Evolutionary conservation across 1,284 basidiomycete species (phyloP).

Genomic region (Trichosporon ovoides): DNA sequence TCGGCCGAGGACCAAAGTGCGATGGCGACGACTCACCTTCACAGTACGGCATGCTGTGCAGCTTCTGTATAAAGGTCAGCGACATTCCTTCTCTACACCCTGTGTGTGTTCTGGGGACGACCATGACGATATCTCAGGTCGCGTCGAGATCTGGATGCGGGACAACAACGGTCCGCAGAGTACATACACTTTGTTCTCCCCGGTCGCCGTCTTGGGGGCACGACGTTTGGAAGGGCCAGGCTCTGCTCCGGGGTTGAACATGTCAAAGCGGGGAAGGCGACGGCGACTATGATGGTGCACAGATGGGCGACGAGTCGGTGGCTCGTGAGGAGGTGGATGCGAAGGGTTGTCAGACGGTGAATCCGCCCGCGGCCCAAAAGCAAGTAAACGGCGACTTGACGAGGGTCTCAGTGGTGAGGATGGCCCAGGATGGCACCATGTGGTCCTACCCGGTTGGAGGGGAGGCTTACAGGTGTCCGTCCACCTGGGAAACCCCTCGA

Average conservation of each 20-base stretch:
- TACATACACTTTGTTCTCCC: slow-evolving; percentile 15
- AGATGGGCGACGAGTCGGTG: slow-evolving; percentile 2
- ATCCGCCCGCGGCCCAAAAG: not conserved
- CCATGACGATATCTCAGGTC: no score
- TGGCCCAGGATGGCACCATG: not conserved
- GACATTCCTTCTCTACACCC: no score
- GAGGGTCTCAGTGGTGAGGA: not conserved
- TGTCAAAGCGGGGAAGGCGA: slow-evolving; percentile 3
- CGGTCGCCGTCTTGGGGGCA: slow-evolving; percentile 10
- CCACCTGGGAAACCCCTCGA: not conserved
- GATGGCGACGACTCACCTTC: slow-evolving; percentile 9
- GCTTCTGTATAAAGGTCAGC: slow-evolving; percentile 12
- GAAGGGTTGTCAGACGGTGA: no score
- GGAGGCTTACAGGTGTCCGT: not conserved
- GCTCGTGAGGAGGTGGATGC: slow-evolving; percentile 2
- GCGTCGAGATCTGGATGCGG: no score
- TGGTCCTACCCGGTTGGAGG: not conserved
- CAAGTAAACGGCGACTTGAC: slow-evolving; percentile 1
- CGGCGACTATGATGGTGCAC: not conserved
- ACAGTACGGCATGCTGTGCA: slow-evolving; percentile 18
- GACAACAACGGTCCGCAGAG: not conserved
- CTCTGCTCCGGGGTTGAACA: slow-evolving; percentile 4
- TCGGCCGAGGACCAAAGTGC: not conserved
- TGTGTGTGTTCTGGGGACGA: no score
- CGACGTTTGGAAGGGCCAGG: slow-evolving; percentile 6